A percentile compares a stretch with the other conserved stretches of the same genome.
Evolutionary conservation across 2,329 filamentous ascomycete genomes (phyloP).

Genomic region (Akanthomyces lecanii): DNA sequence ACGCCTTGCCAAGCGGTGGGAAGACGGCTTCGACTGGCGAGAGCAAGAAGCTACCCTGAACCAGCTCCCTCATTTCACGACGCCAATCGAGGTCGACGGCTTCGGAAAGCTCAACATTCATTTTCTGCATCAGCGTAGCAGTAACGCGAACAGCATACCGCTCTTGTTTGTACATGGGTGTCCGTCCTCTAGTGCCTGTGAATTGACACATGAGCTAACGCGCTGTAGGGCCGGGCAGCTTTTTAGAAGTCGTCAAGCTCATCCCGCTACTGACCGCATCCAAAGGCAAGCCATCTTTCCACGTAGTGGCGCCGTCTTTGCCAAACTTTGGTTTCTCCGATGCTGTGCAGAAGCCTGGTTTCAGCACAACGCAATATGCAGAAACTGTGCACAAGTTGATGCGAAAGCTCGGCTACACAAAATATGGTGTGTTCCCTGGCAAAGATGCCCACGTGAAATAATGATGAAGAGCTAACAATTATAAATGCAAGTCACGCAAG

Average conservation of each 20-base stretch:
- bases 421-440: slow-evolving; percentile 27
- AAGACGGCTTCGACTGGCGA: slow-evolving; percentile 58
- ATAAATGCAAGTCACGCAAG: slow-evolving; percentile 43
- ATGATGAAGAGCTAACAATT: background rate
- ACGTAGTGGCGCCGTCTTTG: slow-evolving; percentile 54
- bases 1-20: slow-evolving; percentile 36
- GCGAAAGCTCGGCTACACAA: slow-evolving; percentile 55
- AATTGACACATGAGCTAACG: background rate
- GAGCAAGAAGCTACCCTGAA: slow-evolving; percentile 56
- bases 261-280: slow-evolving; percentile 43
- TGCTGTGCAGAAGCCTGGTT: slow-evolving; percentile 27
- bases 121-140: slow-evolving; percentile 56
- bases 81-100: slow-evolving; percentile 48
- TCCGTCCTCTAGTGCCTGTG: slow-evolving; percentile 21
- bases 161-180: slow-evolving; percentile 64
- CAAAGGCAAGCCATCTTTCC: slow-evolving; percentile 39
- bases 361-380: slow-evolving; percentile 32
- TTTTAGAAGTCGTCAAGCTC: slow-evolving; percentile 62
- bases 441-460: background rate
- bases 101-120: slow-evolving; percentile 60
- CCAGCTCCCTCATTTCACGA: slow-evolving; percentile 53
- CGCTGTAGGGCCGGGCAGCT: slow-evolving; percentile 57
- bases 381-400: slow-evolving; percentile 65
- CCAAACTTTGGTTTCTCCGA: slow-evolving; percentile 46
- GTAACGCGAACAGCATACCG: slow-evolving; percentile 51